Percentiles rank a stretch among this genome's conserved stretches.
Conservation (phyloP, 2,329 filamentous ascomycete genomes). For the Aureobasidium sp. region DNA sequence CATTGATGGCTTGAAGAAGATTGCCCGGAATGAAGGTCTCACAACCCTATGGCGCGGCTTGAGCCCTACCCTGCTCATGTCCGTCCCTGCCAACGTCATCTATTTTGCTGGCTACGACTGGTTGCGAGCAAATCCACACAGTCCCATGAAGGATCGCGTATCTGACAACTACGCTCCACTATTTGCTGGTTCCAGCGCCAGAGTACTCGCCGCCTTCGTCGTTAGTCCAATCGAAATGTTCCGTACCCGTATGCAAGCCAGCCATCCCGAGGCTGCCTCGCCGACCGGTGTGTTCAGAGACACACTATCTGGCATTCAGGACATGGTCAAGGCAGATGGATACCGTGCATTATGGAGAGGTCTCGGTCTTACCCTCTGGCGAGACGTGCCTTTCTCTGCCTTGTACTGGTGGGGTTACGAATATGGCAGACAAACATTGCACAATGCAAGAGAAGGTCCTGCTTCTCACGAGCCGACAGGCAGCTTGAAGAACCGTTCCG, state of each 20-base stretch:
- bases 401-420: constrained; percentile 99
- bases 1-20: constrained; percentile 85
- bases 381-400: constrained; percentile 93
- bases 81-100: constrained; percentile 90
- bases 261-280: constrained; percentile 35
- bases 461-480: constrained; percentile 21
- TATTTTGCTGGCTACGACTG: constrained; percentile 99
- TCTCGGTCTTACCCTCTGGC: constrained; percentile 83
- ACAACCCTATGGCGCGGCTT: constrained; percentile 85
- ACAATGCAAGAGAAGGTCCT: constrained; percentile 52
- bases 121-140: constrained; percentile 66
- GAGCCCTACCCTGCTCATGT: constrained; percentile 91
- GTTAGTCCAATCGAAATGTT: constrained; percentile 94
- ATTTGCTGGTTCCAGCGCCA: constrained; percentile 68
- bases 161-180: constrained; percentile 71
- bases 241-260: constrained; percentile 82
- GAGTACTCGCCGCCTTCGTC: constrained; percentile 70
- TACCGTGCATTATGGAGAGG: constrained; percentile 85
- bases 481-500: constrained; percentile 37
- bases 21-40: constrained; percentile 84
- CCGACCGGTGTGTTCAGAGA: constrained; percentile 66
- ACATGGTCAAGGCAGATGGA: constrained; percentile 72
- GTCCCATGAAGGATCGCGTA: constrained; percentile 57
- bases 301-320: constrained; percentile 66
- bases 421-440: constrained; percentile 63